Evolutionary conservation across 306 rosid species (phyloP).

Genomic region (Prunus davidiana): DNA sequence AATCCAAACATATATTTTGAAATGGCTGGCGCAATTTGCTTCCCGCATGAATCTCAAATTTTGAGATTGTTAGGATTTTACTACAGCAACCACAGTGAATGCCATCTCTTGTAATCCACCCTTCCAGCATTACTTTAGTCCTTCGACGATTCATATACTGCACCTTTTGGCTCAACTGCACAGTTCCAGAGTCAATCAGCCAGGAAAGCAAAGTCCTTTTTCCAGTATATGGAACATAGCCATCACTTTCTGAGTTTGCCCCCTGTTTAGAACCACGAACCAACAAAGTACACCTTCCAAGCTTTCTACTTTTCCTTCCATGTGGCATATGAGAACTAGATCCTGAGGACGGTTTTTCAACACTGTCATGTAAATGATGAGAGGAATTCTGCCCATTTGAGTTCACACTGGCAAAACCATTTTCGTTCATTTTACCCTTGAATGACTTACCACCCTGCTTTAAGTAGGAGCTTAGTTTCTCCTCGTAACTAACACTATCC

Average conservation of each 20-base stretch:
- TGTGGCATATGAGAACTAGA: conserved; percentile 48
- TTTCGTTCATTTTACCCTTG: conserved; percentile 64
- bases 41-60: conserved; percentile 97
- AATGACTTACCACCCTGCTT: conserved; percentile 75
- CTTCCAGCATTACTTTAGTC: conserved; percentile 77
- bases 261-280: conserved; percentile 76
- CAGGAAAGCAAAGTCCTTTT: conserved; percentile 90
- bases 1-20: conserved; percentile 84
- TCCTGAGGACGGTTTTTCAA: conserved; percentile 46
- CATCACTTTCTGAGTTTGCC: conserved; percentile 68
- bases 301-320: conserved; percentile 72
- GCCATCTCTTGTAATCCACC: conserved; percentile 96
- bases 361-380: conserved; percentile 34
- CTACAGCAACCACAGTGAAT: conserved; percentile 96
- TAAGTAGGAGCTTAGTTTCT: conserved; percentile 75
- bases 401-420: conserved; percentile 39
- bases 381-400: conserved; percentile 44
- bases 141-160: conserved; percentile 78
- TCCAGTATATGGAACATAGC: conserved; percentile 88
- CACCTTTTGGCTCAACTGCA: conserved; percentile 84
- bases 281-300: conserved; percentile 75
- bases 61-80: conserved; percentile 85
- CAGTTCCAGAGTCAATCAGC: conserved; percentile 79
- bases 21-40: conserved; percentile 86
- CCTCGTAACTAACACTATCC: conserved; percentile 75